Conservation (phyloP, 352 stramenopile species). For the Phytopythium oedochilum region DNA sequence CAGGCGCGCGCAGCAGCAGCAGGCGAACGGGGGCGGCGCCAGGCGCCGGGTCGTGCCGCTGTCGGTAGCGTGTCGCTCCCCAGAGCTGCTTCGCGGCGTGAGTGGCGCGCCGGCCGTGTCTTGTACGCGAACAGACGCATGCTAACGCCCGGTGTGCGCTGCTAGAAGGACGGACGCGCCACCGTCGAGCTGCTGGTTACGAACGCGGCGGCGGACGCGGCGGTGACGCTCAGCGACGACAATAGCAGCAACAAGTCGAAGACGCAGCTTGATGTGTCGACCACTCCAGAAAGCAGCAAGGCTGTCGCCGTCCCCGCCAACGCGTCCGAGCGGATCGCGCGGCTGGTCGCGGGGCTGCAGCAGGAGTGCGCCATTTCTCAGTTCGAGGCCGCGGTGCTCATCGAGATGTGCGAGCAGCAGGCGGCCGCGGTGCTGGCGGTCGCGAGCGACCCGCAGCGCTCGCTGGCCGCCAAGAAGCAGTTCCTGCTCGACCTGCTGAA, state of each 20-base stretch:
- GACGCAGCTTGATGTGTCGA: too few species aligned
- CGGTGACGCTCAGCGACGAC: neutral
- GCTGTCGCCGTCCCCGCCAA: neutral
- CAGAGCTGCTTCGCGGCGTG: conserved; percentile 30
- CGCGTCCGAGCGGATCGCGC: conserved; percentile 15
- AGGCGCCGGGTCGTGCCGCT: conserved; percentile 50
- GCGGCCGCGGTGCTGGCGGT: conserved; percentile 24
- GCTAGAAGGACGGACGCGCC: neutral
- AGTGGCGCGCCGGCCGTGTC: too few species aligned
- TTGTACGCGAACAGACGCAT: neutral
- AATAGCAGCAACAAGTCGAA: neutral
- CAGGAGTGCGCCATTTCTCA: conserved; percentile 33
- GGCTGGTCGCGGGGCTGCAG: conserved; percentile 29
- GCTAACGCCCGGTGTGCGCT: neutral
- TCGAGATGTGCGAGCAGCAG: conserved; percentile 40
- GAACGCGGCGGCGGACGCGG: conserved; percentile 8
- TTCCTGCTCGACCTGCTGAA: conserved; percentile 31
- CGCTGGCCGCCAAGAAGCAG: conserved; percentile 41
- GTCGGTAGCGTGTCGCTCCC: conserved; percentile 44
- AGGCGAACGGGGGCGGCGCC: conserved; percentile 5
- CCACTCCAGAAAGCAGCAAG: too few species aligned
- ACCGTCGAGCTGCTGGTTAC: conserved; percentile 14
- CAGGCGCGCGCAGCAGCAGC: neutral
- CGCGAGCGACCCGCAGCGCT: conserved; percentile 17
- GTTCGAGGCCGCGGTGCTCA: conserved; percentile 42